Evolutionary conservation across 768 basidiomycete genomes (phyloP).

Genomic region (Hypsizygus marmoreus): DNA sequence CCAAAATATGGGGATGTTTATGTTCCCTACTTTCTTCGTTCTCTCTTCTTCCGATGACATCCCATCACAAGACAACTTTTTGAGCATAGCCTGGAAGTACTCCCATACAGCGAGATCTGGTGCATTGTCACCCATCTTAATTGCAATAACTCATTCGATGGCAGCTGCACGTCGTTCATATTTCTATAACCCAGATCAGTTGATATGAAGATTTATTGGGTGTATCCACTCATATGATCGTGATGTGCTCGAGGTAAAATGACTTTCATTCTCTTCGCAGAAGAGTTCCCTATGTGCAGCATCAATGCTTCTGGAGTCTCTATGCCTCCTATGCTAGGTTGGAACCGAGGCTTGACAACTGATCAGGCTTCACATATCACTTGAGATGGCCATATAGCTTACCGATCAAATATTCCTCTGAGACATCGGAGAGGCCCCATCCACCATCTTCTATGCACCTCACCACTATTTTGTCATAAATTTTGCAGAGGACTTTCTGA

Average conservation of each 20-base stretch:
- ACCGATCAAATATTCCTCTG: neutral
- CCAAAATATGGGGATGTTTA: neutral
- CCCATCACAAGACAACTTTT: constrained; percentile 3
- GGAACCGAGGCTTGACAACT: neutral
- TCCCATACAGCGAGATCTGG: constrained; percentile 9
- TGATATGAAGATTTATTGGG: neutral
- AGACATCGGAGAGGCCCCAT: constrained; percentile 7
- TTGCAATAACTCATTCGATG: neutral
- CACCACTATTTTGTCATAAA: neutral
- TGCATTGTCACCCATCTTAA: constrained; percentile 1
- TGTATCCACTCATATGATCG: neutral
- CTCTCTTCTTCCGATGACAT: constrained; percentile 17
- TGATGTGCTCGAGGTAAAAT: neutral
- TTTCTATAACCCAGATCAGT: constrained; percentile 1
- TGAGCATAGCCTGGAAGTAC: constrained; percentile 1
- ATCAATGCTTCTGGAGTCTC: neutral
- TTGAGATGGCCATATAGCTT: constrained; percentile 5
- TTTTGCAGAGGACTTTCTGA: neutral
- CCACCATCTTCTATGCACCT: neutral
- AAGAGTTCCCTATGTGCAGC: neutral
- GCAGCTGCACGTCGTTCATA: neutral
- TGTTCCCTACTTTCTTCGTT: neutral
- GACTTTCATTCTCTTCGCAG: neutral
- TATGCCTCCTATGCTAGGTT: neutral
- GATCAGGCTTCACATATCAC: constrained; percentile 9